Percentiles rank a stretch among this genome's conserved stretches.
Evolutionary conservation across 495 filamentous ascomycete species (phyloP).

Genomic region (Trichocladium antarcticum): DNA sequence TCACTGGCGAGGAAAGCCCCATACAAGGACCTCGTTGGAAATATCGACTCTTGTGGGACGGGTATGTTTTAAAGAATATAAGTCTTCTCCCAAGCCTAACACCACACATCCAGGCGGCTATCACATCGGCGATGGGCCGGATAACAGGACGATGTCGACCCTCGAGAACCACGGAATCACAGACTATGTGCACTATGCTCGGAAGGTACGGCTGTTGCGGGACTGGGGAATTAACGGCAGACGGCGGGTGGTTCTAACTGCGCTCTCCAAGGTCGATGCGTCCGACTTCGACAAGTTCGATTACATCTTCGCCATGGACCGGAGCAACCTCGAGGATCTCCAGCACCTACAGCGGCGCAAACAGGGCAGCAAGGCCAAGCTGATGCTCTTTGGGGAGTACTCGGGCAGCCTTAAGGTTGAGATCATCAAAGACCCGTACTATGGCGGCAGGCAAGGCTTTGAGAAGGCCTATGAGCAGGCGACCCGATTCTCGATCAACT

Average conservation of each 20-base stretch:
- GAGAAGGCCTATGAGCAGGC: slow-evolving; percentile 78
- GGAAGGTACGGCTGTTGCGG: slow-evolving; percentile 47
- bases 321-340: slow-evolving; percentile 66
- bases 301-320: slow-evolving; percentile 92
- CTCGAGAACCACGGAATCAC: slow-evolving; percentile 62
- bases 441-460: slow-evolving; percentile 74
- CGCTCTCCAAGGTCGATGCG: slow-evolving; percentile 16
- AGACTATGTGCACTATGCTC: slow-evolving; percentile 64
- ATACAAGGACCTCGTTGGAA: slow-evolving; percentile 47
- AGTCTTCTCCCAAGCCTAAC: background rate
- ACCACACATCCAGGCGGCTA: slow-evolving; percentile 47
- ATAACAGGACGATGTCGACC: slow-evolving; percentile 75
- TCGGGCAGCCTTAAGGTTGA: slow-evolving; percentile 52
- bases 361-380: slow-evolving; percentile 42
- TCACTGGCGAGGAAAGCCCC: slow-evolving; percentile 48
- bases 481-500: slow-evolving; percentile 64
- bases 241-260: slow-evolving; percentile 2
- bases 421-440: slow-evolving; percentile 87
- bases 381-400: slow-evolving; percentile 82
- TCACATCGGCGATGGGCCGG: slow-evolving; percentile 60
- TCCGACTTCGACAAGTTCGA: slow-evolving; percentile 73
- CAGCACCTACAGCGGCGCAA: slow-evolving; percentile 45
- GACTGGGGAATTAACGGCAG: no score
- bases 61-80: slow-evolving; percentile 6
- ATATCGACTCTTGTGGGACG: slow-evolving; percentile 84